Base-by-base conservation (phyloP, 2,329 filamentous ascomycete species). In the Colletotrichum phormii region DNA sequence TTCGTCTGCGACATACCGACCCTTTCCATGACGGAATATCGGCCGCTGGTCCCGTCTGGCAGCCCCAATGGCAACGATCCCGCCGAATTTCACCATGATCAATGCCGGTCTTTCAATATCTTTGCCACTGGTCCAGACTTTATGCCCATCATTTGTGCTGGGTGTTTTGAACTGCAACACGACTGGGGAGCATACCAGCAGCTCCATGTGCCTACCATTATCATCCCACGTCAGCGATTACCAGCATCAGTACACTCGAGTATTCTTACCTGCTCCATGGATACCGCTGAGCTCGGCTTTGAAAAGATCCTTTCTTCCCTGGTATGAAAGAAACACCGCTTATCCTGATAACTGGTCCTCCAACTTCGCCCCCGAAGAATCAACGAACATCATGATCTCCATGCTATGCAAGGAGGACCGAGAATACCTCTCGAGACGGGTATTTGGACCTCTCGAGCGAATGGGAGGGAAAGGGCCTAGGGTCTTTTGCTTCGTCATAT, bases 1-100 rank as follows among this genome's bases (percentile, higher is more conserved):
- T 81, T 84, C 12, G 78, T 78, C 6, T 81, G 22, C 31, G 54
- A 64, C 3, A 53, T 62, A 4, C 24, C n/a, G 22, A 8, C 15
- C 42, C 18, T 35, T 7, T 13, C 5, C 31, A 64, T 64, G 49
- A 64, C n/a, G 24, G 49, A 0, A 22, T 11, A 18, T 70, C n/a
- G 12, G 13, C 2, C n/a, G 22, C 29, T 64, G 15, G 22, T 54
- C 22, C 33, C 31, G 31, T 11, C 12, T 64, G n/a, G 7, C 61
- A 18, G n/a, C 49, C 2, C 49, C 61, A 31, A 55, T 22, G 49
- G 61, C 31, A 26, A 64, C n/a, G 4, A 18, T 65, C 3, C 67
- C 67, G 9, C 61, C 54, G 2, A 54, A 53, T 11, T 59, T 59
- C 54, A 37, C 31, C 2, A 54, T 70, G 18, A 70, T 61, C 5